Evolutionary conservation across 768 basidiomycete genomes (phyloP), one percentile per base, ranked within the genome.

Genomic region (Brasilioporus rufonigricans): DNA sequence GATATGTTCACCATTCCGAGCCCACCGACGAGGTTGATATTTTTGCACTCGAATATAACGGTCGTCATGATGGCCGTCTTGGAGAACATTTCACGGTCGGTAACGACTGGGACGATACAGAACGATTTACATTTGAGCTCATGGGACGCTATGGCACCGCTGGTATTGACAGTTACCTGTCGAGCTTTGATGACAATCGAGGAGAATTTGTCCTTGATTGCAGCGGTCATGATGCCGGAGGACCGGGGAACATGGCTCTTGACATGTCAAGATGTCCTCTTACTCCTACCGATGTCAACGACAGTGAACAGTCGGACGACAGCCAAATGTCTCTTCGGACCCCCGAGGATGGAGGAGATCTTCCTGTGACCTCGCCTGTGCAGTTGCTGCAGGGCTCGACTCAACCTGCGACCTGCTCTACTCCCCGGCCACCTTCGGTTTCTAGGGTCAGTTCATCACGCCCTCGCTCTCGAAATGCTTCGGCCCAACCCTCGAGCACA

Each of bases 291-390:
- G 69, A 71, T 47, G 61, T 66, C 5, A 61, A 57, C 9, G 69
- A 69, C 9, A 65, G 69, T 19, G 69, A 61, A 32, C 64, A 60
- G 11, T 72, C 69, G 13, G 69, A 67, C 48, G 67, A 65, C 21
- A 60, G 61, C 26, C 70, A 55, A 33, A 27, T 36, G 8, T 69
- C 62, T 35, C 55, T 62, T 38, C 67, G 57, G 23, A 72, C 65
- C 24, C 71, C 67, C 35, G 61, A 62, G 35, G 65, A 71, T 21
- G 58, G 57, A 27, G 66, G 65, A 24, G 44, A 44, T 16, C 29
- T 67, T 29, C 53, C 63, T 9, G 21, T 60, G 36, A 18, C 49
- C 4, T 36, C 43, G 5, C 54, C 58, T 11, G 40, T 8, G 23
- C 50, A 41, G 19, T 8, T 44, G 24, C 23, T 18, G 31, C 55